Evolutionary conservation across 2,329 filamentous ascomycete species (phyloP), one percentile per base, ranked within the genome.

Genomic region (Stemphylium beticola): DNA sequence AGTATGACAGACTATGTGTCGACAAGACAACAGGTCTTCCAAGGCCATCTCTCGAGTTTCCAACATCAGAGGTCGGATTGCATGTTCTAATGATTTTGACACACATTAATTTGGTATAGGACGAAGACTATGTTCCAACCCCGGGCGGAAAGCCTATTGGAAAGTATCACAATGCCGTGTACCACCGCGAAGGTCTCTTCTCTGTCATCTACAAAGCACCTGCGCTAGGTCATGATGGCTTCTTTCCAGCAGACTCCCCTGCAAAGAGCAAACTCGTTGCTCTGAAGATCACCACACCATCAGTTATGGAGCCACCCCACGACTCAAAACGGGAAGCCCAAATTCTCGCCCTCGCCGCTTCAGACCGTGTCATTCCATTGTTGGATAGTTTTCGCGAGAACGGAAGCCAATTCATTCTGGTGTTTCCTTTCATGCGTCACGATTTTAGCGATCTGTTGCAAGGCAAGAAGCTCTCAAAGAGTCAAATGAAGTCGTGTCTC

Each of bases 251-350:
- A 17, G 58, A 64, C 14, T 56, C 55, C 12, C 46, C 62, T 15
- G 50, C 57, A 5, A 66, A 56, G 51, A 62, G 49, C 49, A 67
- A 45, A 44, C 61, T 84, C 10, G 81, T 88, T 5, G 95, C 93
- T 2, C 79, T 99, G 43, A 99, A 99, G 73, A 87, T 97, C 55
- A 96, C 95, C 32, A 87, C 86, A 24, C 87, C 91, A 29, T 87
- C 87, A 33, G 81, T 83, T 49, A 86, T 89, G 77, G 83, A 87
- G 33, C 87, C 90, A 54, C 95, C 95, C 9, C 95, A 99, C 75
- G 87, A 96, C 71, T 89, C 92, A 1, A 79, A 83, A 41, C 87
- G 91, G 38, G 95, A 99, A 78, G 87, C 87, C 47, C 86, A 87
- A 60, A 87, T 98, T 41, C 81, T 99, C 2, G 74, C 74, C 24